Evolutionary conservation across 345 rosid genomes (phyloP).

Genomic region (Ceriops decandra): DNA sequence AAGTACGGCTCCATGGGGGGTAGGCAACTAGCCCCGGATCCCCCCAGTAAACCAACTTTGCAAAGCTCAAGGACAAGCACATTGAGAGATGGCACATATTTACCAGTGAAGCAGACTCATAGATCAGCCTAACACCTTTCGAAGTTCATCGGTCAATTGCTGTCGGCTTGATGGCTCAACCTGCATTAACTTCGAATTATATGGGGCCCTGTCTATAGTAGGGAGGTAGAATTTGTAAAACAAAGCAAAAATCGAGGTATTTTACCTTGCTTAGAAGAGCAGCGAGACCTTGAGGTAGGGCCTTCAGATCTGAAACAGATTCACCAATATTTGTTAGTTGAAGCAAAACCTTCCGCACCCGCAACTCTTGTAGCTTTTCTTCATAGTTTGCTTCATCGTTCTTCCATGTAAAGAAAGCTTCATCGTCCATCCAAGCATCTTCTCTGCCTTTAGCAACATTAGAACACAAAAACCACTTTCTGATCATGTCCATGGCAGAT

Average conservation of each 20-base stretch:
- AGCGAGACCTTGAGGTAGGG: constrained; percentile 85
- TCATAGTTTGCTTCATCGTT: constrained; percentile 51
- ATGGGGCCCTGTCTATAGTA: not conserved
- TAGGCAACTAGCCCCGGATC: no score
- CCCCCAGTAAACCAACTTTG: no score
- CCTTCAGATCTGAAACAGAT: constrained; percentile 62
- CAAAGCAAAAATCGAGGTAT: constrained; percentile 10
- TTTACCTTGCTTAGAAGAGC: constrained; percentile 83
- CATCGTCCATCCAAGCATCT: constrained; percentile 75
- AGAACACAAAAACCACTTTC: constrained; percentile 76
- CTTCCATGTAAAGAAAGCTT: constrained; percentile 83
- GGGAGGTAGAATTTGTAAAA: constrained; percentile 5
- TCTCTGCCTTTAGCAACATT: constrained; percentile 45
- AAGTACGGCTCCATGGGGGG: no score
- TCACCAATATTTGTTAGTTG: constrained; percentile 63
- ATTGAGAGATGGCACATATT: not conserved
- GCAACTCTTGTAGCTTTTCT: constrained; percentile 59
- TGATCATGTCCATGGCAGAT: constrained; percentile 61
- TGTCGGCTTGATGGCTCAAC: constrained; percentile 68
- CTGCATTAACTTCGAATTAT: constrained; percentile 45
- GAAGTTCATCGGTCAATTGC: constrained; percentile 48
- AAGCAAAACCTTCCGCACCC: constrained; percentile 67
- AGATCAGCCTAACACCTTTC: constrained; percentile 50
- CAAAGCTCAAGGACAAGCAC: not conserved
- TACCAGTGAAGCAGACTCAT: not conserved